Conservation (phyloP, 306 rosid genomes). For the Inga oerstediana region DNA sequence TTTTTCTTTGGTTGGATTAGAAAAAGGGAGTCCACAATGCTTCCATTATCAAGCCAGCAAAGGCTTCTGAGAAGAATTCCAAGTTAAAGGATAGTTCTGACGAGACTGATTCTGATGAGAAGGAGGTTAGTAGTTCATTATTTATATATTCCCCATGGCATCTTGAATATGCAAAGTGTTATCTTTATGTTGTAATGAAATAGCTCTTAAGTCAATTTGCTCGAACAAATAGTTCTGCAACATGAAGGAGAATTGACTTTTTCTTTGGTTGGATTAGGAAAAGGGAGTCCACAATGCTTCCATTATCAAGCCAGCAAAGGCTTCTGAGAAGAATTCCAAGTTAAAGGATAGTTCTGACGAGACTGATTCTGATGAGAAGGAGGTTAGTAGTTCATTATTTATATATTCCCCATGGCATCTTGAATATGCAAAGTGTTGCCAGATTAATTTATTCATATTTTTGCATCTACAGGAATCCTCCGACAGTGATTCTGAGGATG, state of each 20-base stretch:
- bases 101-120: slow-evolving; percentile 44
- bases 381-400: slow-evolving; percentile 16
- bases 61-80: not conserved
- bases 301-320: slow-evolving; percentile 10
- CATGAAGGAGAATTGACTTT: too few species aligned
- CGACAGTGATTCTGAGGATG: slow-evolving; percentile 10
- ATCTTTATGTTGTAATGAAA: not conserved
- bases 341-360: slow-evolving; percentile 38
- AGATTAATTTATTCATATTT: not conserved
- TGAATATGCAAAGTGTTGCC: not conserved
- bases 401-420: not conserved
- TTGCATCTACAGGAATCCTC: slow-evolving; percentile 18
- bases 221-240: too few species aligned
- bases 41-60: slow-evolving; percentile 14
- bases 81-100: slow-evolving; percentile 36
- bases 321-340: not conserved
- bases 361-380: slow-evolving; percentile 44
- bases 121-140: slow-evolving; percentile 25
- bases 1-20: too few species aligned
- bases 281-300: not conserved
- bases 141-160: not conserved
- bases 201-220: not conserved
- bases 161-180: not conserved
- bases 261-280: not conserved
- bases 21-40: not conserved